Conservation (phyloP, 257 asterid genomes). For the Ajuga chamaepitys region DNA sequence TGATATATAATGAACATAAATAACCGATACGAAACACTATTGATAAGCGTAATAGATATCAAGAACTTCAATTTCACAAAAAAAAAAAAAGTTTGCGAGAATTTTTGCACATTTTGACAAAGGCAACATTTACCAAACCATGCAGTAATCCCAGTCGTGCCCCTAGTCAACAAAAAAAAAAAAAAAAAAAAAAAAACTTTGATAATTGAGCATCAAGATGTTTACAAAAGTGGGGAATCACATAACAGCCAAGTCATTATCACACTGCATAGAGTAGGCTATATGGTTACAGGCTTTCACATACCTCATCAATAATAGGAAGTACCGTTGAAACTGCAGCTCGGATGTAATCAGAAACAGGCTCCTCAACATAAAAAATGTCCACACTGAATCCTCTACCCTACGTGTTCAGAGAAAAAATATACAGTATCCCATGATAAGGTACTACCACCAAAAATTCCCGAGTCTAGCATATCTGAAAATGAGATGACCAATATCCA, state of each 20-base stretch:
- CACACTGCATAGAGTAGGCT: too few species aligned
- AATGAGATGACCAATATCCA: neutral
- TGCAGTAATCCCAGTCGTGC: neutral
- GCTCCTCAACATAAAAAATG: slow-evolving; percentile 66
- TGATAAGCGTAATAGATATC: neutral
- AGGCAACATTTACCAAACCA: neutral
- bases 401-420: slow-evolving; percentile 28
- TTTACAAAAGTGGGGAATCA: neutral
- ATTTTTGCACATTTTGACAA: neutral
- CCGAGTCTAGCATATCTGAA: neutral
- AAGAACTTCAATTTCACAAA: neutral
- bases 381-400: slow-evolving; percentile 92
- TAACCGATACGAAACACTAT: neutral
- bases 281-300: too few species aligned
- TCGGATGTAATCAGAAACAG: slow-evolving; percentile 79
- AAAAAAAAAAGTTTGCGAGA: neutral
- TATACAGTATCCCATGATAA: slow-evolving; percentile 2
- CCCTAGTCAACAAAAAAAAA: neutral
- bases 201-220: neutral
- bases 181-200: neutral
- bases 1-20: neutral
- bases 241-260: neutral
- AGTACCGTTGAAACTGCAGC: slow-evolving; percentile 70
- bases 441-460: neutral
- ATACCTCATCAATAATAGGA: slow-evolving; percentile 76